Evolutionary conservation across 1,139 yeast species (phyloP).

Genomic region (Suzukiozyma palmioleophila): DNA sequence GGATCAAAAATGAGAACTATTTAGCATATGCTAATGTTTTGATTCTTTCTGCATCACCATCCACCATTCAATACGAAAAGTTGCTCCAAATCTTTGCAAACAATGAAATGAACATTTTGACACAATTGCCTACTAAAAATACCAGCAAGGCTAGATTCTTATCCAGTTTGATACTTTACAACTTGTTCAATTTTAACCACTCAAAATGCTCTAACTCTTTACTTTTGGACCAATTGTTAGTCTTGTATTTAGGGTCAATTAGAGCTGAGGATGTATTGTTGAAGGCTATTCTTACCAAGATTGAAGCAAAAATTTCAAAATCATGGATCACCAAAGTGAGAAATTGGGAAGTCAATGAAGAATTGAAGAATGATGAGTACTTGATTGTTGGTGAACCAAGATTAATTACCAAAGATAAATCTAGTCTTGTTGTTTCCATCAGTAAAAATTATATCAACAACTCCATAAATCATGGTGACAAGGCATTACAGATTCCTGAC

Average conservation of each 20-base stretch:
- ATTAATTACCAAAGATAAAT: slow-evolving; percentile 42
- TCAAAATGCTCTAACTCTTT: slow-evolving; percentile 41
- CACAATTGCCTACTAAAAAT: slow-evolving; percentile 17
- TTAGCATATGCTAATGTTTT: slow-evolving; percentile 40
- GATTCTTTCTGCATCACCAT: slow-evolving; percentile 30
- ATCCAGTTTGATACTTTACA: slow-evolving; percentile 39
- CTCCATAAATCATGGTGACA: slow-evolving; percentile 27
- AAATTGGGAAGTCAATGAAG: slow-evolving; percentile 62
- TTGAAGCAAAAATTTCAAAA: slow-evolving; percentile 49
- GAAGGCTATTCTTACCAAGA: slow-evolving; percentile 46
- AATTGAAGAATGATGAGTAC: slow-evolving; percentile 32
- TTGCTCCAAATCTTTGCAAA: slow-evolving; percentile 62
- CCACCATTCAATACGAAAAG: slow-evolving; percentile 44
- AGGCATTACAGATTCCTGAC: neutral
- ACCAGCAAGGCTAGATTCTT: slow-evolving; percentile 29
- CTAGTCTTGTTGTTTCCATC: slow-evolving; percentile 50
- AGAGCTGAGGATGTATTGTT: slow-evolving; percentile 60
- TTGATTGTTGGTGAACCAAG: slow-evolving; percentile 40
- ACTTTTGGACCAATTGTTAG: slow-evolving; percentile 46
- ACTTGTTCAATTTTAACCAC: slow-evolving; percentile 45
- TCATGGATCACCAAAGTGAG: slow-evolving; percentile 60
- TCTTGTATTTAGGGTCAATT: slow-evolving; percentile 59
- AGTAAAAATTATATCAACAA: slow-evolving; percentile 49
- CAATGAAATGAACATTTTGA: slow-evolving; percentile 36
- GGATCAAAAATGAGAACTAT: slow-evolving; percentile 36